phyloP scores from a whole-genome alignment of 2,329 filamentous ascomycete species.

The Nemania sp. region DNA sequence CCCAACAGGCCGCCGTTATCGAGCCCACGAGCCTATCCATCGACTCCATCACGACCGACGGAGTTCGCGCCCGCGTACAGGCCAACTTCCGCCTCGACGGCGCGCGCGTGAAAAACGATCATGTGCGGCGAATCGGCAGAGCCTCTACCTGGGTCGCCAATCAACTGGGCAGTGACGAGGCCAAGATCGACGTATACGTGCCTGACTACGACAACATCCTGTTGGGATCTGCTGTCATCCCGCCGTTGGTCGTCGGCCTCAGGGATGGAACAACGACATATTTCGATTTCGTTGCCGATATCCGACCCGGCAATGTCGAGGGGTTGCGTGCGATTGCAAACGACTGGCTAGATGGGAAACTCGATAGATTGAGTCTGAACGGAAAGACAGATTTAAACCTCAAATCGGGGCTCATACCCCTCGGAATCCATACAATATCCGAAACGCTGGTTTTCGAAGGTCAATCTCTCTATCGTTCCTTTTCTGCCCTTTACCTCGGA shows the following conservation, averaged over 20 bases:
- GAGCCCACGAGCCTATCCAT: slow-evolving; percentile 84
- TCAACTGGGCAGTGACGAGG: slow-evolving; percentile 74
- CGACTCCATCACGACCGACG: slow-evolving; percentile 78
- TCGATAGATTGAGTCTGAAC: slow-evolving; percentile 71
- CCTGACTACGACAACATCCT: slow-evolving; percentile 81
- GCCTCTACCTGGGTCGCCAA: slow-evolving; percentile 80
- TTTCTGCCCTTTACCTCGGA: slow-evolving; percentile 65
- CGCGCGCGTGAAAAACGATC: slow-evolving; percentile 70
- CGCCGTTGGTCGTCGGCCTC: slow-evolving; percentile 75
- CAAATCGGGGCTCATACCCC: slow-evolving; percentile 76
- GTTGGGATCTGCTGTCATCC: slow-evolving; percentile 76
- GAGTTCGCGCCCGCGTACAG: slow-evolving; percentile 78
- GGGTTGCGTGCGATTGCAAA: slow-evolving; percentile 80
- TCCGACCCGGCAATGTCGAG: slow-evolving; percentile 76
- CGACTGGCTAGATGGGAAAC: slow-evolving; percentile 82
- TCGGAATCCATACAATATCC: slow-evolving; percentile 77
- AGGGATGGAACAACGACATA: slow-evolving; percentile 76
- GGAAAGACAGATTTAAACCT: slow-evolving; percentile 75
- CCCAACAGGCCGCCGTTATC: slow-evolving; percentile 79
- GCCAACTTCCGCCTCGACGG: slow-evolving; percentile 83
- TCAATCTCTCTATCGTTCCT: slow-evolving; percentile 71
- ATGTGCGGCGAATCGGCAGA: slow-evolving; percentile 75
- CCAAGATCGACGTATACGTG: slow-evolving; percentile 75
- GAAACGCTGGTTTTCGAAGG: slow-evolving; percentile 82
- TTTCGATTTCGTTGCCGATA: slow-evolving; percentile 77